Base-by-base conservation (phyloP, 352 stramenopile genomes). In the Pythium chondricola region DNA sequence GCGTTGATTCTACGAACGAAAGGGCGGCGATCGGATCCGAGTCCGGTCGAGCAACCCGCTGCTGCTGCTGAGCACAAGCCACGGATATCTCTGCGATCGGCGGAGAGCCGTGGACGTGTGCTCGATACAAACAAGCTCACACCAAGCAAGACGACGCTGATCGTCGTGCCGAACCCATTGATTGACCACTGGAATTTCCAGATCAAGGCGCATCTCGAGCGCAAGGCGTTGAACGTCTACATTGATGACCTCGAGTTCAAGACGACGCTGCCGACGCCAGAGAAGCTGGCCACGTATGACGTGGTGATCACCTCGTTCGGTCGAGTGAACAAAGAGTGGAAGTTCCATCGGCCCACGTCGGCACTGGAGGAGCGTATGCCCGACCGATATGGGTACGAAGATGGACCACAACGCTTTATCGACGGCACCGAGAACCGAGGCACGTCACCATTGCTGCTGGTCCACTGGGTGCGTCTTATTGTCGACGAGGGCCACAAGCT, bases 401-500 rank as follows among this genome's bases (percentile, higher is more conserved):
- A 59, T 29, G 61, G 21, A 0, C 50, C 59, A 8, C 38, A 70
- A 40, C 58, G 70, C 2, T 91, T 82, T 48, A 58, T 76, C 14
- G 75, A 91, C 43, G 80, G 80, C 21, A 68, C 67, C 49, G 26
- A 69, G 37, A 69, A 77, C 5, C 68, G 71, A 21, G 63, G 69
- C 10, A 58, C 80, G 4, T 88, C 76, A 38, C 68, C 76, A 26
- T 46, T 91, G 33, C 16, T 91, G 22, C 69, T 58, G 3, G 64
- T 91, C 20, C 73, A 88, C 41, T 91, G 80, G 83, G 73, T 97
- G 14, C 77, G 95, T 32, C 66, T 98, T 30, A 82, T 98, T 50
- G 91, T 98, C 2, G 94, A 98, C 53, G 95, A 98, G 81, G 95
- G 95, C 8, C 94, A 98, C 63, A 95, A 96, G 52, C 57, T 98